Percentiles rank a stretch among this genome's conserved stretches.
Evolutionary conservation across 1,139 yeast species (phyloP).

Genomic region (Hyphopichia wangnamkhiaoensis): DNA sequence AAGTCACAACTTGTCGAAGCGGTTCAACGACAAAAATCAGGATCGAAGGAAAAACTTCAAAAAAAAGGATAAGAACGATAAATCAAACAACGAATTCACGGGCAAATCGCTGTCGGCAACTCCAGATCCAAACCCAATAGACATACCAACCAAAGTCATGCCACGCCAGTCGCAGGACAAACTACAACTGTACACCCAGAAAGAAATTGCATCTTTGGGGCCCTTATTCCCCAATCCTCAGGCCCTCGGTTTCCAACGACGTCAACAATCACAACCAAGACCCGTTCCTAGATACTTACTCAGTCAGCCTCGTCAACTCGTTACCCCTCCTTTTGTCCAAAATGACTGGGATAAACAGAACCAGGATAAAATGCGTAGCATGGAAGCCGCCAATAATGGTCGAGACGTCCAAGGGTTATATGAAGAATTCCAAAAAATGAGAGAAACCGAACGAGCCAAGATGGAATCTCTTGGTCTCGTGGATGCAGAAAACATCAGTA

Average conservation of each 20-base stretch:
- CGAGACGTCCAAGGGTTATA: slow-evolving; percentile 45
- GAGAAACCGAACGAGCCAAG: slow-evolving; percentile 72
- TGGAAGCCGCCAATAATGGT: slow-evolving; percentile 36
- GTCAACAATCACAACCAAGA: slow-evolving; percentile 17
- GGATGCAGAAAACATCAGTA: slow-evolving; percentile 82
- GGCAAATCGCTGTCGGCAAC: slow-evolving; percentile 5
- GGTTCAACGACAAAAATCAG: slow-evolving; percentile 1
- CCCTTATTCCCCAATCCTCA: slow-evolving; percentile 28
- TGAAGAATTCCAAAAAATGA: slow-evolving; percentile 63
- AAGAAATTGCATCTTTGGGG: slow-evolving; percentile 30
- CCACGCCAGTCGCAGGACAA: slow-evolving; percentile 24
- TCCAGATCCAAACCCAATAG: slow-evolving; percentile 16
- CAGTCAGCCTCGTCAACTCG: slow-evolving; percentile 38
- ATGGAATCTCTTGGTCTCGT: slow-evolving; percentile 87
- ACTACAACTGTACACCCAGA: slow-evolving; percentile 20
- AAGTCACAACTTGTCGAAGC: slow-evolving; percentile 3
- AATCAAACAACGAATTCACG: neutral
- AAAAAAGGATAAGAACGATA: slow-evolving; percentile 4
- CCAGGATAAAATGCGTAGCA: slow-evolving; percentile 38
- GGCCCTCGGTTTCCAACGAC: slow-evolving; percentile 27
- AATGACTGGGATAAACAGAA: slow-evolving; percentile 44
- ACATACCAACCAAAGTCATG: slow-evolving; percentile 19
- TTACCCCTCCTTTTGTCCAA: slow-evolving; percentile 35
- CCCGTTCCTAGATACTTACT: slow-evolving; percentile 40
- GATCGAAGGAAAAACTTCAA: neutral